phyloP scores from a whole-genome alignment of 2,329 filamentous ascomycete species.

The Rosellinia necatrix region DNA sequence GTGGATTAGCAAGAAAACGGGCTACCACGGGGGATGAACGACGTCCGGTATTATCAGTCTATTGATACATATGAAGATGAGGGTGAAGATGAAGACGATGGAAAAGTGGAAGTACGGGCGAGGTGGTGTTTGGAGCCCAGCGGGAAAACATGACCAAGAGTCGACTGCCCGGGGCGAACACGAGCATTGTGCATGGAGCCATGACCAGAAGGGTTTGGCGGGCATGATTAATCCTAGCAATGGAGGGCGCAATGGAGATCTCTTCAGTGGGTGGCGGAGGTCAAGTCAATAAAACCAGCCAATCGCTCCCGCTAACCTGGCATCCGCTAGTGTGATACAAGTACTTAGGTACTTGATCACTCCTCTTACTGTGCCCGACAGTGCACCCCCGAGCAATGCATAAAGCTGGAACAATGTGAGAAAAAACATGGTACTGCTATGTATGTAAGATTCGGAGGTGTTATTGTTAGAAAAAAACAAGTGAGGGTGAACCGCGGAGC shows the following conservation, averaged over 20 bases:
- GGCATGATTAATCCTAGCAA: conserved; percentile 17
- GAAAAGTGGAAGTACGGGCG: conserved; percentile 21
- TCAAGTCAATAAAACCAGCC: background rate
- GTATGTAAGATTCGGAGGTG: too few relatives aligned
- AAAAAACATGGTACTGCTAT: too few relatives aligned
- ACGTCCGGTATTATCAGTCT: conserved; percentile 26
- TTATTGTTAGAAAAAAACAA: too few relatives aligned
- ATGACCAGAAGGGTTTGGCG: conserved; percentile 29
- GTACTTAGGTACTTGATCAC: too few relatives aligned
- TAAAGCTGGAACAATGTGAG: too few relatives aligned
- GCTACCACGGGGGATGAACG: conserved; percentile 13
- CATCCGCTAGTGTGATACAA: too few relatives aligned
- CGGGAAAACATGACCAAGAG: conserved; percentile 23
- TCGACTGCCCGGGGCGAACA: conserved; percentile 29
- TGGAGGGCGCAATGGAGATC: too few relatives aligned
- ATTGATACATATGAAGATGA: conserved; percentile 11
- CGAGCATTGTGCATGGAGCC: conserved; percentile 29
- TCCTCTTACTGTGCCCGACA: too few relatives aligned
- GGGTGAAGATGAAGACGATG: conserved; percentile 24
- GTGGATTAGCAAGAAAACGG: conserved; percentile 21
- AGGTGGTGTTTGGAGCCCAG: conserved; percentile 19
- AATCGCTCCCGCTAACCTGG: too few relatives aligned
- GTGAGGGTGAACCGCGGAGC: too few relatives aligned
- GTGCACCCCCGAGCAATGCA: too few relatives aligned
- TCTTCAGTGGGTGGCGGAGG: conserved; percentile 23